Evolutionary conservation across 768 basidiomycete genomes (phyloP), one percentile per base, ranked within the genome.

Genomic region (Termitomyces eurrhizus): DNA sequence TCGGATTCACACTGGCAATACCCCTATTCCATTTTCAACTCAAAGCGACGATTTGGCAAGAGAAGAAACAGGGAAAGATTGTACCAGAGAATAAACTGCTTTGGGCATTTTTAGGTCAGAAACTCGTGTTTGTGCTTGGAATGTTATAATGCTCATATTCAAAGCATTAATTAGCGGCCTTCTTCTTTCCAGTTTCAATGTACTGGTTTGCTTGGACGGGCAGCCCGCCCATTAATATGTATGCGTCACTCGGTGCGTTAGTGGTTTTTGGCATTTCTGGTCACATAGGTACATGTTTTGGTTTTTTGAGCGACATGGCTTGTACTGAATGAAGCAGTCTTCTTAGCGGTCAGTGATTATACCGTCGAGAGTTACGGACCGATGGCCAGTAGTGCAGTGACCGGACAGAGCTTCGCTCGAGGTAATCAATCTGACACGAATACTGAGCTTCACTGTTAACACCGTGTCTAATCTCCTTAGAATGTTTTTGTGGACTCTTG

Each of bases 191-290:
- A 0, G 55, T 68, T 35, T 68, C 67, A 32, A 62, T 68, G 67
- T 68, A 63, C 49, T 68, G 67, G 67, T 66, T 68, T 53, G 67
- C 67, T 26, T 68, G 67, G 67, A 66, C 67, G 26, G 48, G 62
- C 29, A 41, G 45, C 39, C 65, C 67, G 14, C 59, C 65, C 16
- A 57, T 64, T 52, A 68, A 44, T 39, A 64, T 68, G 24, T 68
- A 68, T 57, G 59, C 39, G 3, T 68, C 67, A 11, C 64, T 68
- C 33, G 63, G 60, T 12, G 67, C 65, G 41, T 59, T 68, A 29
- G 59, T 65, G 13, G 57, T 39, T 7, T 68, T 68, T 39, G 65
- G 63, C 13, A 66, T 66, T 26, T 66, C 67, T 26, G 62, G 67
- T 12, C 67, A 68, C 39, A 68, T 68, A 39, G 62, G 67, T 66